Conservation (phyloP, 805 yeast species). For the Candida tammaniensis region DNA sequence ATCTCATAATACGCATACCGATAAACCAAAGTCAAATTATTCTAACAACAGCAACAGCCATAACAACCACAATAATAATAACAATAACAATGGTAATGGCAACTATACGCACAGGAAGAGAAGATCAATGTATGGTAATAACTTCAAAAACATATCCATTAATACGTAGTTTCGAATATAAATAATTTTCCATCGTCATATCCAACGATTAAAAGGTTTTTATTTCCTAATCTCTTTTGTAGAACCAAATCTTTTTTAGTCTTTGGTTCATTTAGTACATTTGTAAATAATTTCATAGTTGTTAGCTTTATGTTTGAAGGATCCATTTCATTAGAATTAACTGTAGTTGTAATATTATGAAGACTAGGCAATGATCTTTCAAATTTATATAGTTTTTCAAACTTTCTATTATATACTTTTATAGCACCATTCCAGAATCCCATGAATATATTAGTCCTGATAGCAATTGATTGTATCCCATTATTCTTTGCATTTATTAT, state of each 20-base stretch:
- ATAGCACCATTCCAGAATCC: slow-evolving; percentile 54
- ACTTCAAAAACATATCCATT: slow-evolving; percentile 9
- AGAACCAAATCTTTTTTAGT: slow-evolving; percentile 3
- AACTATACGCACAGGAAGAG: slow-evolving; percentile 22
- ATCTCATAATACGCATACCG: slow-evolving; percentile 8
- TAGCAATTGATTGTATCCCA: slow-evolving; percentile 23
- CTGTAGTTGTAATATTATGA: slow-evolving; percentile 1
- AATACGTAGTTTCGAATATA: slow-evolving; percentile 10
- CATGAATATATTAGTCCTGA: slow-evolving; percentile 26
- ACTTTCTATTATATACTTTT: slow-evolving; percentile 16
- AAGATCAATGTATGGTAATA: slow-evolving; percentile 30
- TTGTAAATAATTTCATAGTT: slow-evolving; percentile 1
- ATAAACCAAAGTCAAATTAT: slow-evolving; percentile 7
- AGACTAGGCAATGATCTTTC: slow-evolving; percentile 13
- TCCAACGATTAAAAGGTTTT: slow-evolving; percentile 9
- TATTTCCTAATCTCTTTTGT: slow-evolving; percentile 2
- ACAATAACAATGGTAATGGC: slow-evolving; percentile 11
- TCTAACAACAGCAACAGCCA: slow-evolving; percentile 7
- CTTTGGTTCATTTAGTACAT: background rate
- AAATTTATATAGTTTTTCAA: slow-evolving; percentile 10
- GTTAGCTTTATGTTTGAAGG: slow-evolving; percentile 6
- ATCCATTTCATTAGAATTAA: background rate
- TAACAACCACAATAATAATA: slow-evolving; percentile 8
- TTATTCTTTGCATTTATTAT: slow-evolving; percentile 13
- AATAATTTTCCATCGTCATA: slow-evolving; percentile 13